Evolutionary conservation across 2,329 filamentous ascomycete genomes (phyloP), one percentile per base, ranked within the genome.

Genomic region (Fusarium pseudograminearum): DNA sequence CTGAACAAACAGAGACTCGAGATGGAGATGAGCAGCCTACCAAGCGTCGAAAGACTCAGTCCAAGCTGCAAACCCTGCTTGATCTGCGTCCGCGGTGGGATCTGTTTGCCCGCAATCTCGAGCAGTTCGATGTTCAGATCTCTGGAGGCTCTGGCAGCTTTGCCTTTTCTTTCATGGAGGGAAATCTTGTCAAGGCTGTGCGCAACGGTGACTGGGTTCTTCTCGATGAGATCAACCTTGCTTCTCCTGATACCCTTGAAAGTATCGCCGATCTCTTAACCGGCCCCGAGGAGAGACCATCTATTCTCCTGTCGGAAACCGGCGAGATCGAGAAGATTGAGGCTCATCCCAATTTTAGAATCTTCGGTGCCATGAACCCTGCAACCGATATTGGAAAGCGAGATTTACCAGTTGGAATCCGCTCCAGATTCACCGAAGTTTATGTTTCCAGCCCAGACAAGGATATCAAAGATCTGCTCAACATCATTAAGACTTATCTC

Each of bases 321-420:
- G 96, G 96, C 38, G 94, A 96, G 72, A 93, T 97, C 44, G 93
- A 98, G 78, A 89, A 94, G 69, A 90, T 99, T 36, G 86, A 90
- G 65, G 96, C 94, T 1, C 95, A 99, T 78, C 91, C 93, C 0
- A 90, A 97, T 69, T 99, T 99, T 78, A 90, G 96, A 40, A 92
- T 99, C 16, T 99, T 99, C 76, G 97, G 93, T 53, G 96, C 97
- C 30, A 99, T 99, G 96, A 99, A 99, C 76, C 96, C 96, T 31
- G 96, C 96, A 7, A 99, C 96, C 5, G 96, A 99, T 82, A 90
- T 98, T 58, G 96, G 97, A 65, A 99, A 99, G 81, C 91, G 95
- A 58, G 96, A 99, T 78, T 83, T 99, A 18, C 94, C 95, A 1
- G 89, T 93, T 57, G 94, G 95, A 3, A 89, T 98, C 44, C 87